These are phyloP conservation scores for Rhinocladiella mackenziei DNA, from an alignment of 2,329 filamentous ascomycete genomes.

Conservation along the genomic window DNA sequence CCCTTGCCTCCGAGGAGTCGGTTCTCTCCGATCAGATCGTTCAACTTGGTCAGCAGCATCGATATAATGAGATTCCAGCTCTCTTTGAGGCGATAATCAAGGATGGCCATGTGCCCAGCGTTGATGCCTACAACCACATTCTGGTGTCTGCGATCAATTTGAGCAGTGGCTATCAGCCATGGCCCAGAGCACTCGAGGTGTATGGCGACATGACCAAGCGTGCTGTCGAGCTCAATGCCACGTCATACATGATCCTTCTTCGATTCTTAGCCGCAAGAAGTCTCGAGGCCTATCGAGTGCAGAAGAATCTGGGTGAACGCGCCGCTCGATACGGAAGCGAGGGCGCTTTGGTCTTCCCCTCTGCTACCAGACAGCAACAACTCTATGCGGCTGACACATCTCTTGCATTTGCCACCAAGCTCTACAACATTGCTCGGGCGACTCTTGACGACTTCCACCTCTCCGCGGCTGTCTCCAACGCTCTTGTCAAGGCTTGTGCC, in stretches of 20 bases:
- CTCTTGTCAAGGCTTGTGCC: constrained; percentile 83
- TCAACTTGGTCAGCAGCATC: constrained; percentile 65
- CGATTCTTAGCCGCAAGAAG: constrained; percentile 75
- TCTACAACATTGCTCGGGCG: constrained; percentile 73
- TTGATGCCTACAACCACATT: constrained; percentile 87
- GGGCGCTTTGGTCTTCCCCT: constrained; percentile 84
- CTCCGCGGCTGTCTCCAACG: constrained; percentile 76
- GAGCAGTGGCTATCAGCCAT: constrained; percentile 76
- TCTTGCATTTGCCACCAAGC: constrained; percentile 74
- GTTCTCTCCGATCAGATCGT: constrained; percentile 75
- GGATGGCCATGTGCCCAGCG: constrained; percentile 73
- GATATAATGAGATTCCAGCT: constrained; percentile 82
- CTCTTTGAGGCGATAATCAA: constrained; percentile 88
- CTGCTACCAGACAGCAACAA: constrained; percentile 79
- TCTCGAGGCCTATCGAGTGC: constrained; percentile 70
- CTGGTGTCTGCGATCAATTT: constrained; percentile 79
- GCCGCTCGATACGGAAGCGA: constrained; percentile 79
- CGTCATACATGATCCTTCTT: constrained; percentile 85
- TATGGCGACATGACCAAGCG: constrained; percentile 95
- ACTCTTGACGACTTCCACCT: constrained; percentile 60
- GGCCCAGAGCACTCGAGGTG: constrained; percentile 87
- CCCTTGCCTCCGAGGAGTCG: constrained; percentile 56
- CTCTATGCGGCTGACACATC: constrained; percentile 85
- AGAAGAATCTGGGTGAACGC: constrained; percentile 72
- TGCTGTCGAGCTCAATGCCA: constrained; percentile 72